Evolutionary conservation across 2,329 filamentous ascomycete genomes (phyloP), one percentile per base, ranked within the genome.

Genomic region (Nakataea oryzae): DNA sequence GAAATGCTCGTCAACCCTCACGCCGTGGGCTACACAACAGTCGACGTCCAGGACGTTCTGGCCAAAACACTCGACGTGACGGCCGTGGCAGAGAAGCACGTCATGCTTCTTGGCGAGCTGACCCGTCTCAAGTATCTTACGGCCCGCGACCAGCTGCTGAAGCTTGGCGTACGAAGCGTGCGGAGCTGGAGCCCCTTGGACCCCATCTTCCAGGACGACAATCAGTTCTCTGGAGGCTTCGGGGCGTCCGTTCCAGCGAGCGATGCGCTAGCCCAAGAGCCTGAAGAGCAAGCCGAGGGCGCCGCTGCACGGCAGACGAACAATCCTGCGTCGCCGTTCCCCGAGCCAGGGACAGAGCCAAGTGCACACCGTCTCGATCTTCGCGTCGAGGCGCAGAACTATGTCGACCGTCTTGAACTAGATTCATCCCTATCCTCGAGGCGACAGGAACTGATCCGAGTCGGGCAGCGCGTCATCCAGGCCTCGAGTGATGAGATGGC

Each of bases 101-200:
- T 72, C 58, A 73, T 72, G 71, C 65, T 73, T 1, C 60, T 66
- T 1, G 71, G 71, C 12, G 66, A 66, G n/a, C 61, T 69, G 7
- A 68, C 67, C 28, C 64, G 60, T n/a, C 63, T 64, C 47, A 67
- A 68, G 57, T 71, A 71, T 57, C 65, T 67, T 60, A 64, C 65
- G 26, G 68, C 70, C 28, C 68, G 70, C 28, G 70, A 73, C 47
- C 66, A 62, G 27, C 63, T 73, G 21, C 62, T 72, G 21, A 64
- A 65, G 21, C 63, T 70, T 17, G 70, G 70, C n/a, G 71, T 65
- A 1, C 67, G 67, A 26, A 69, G 69, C 54, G 68, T 72, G 30
- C 66, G 69, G 47, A 68, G 70, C 61, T 69, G 66, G 67, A 68
- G 62, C 5, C 66, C 68, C 14, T 62, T 67, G 9, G 47, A 63